phyloP scores from a whole-genome alignment of 179 eudicot species.

The Silene coronaria region DNA sequence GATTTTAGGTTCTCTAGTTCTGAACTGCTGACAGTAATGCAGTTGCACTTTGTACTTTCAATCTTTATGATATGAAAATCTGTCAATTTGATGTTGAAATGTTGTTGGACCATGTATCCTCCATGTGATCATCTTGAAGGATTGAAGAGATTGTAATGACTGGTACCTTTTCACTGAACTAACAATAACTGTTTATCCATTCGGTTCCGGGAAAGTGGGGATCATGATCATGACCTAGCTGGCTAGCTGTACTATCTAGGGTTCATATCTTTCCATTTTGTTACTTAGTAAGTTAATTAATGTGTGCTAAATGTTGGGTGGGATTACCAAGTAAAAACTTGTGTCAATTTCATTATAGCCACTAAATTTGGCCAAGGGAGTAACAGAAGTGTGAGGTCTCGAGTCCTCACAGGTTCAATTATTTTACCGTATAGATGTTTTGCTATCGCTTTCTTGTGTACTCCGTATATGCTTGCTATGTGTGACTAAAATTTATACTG shows the following conservation, averaged over 20 bases:
- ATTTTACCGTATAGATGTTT: no score
- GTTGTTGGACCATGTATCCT: conserved; percentile 11
- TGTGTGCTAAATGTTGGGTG: no score
- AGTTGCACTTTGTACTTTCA: not conserved
- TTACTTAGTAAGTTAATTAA: not conserved
- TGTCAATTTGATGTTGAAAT: not conserved
- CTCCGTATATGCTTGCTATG: no score
- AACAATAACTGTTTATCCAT: not conserved
- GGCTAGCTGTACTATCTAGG: not conserved
- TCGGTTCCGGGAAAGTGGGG: not conserved
- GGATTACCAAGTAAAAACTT: no score
- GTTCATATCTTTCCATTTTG: not conserved
- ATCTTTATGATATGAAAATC: not conserved
- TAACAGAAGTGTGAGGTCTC: no score
- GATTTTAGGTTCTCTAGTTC: not conserved
- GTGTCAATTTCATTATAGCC: no score
- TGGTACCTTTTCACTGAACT: not conserved
- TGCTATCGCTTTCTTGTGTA: no score
- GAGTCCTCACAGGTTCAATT: no score
- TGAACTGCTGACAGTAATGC: not conserved
- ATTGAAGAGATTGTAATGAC: not conserved
- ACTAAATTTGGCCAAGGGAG: no score
- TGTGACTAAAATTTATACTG: not conserved
- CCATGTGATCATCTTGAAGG: conserved; percentile 12
- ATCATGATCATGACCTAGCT: conserved; percentile 6